phyloP scores from a whole-genome alignment of 257 asterid genomes.

The Fraxinus anomala region DNA sequence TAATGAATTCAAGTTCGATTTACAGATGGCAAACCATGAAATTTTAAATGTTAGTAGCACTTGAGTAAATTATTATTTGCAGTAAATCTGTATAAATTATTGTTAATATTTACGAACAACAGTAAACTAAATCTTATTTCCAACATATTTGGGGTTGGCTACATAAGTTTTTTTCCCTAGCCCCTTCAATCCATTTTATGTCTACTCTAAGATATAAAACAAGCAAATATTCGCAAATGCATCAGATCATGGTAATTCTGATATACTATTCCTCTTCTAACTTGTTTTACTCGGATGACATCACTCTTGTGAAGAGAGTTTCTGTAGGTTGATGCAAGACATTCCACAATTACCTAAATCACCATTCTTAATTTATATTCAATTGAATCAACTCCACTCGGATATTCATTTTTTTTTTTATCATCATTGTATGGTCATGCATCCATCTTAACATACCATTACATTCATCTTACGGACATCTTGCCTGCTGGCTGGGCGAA shows the following conservation, averaged over 20 bases:
- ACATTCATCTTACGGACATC: background rate
- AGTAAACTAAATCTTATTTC: background rate
- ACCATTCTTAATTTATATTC: background rate
- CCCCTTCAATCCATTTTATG: background rate
- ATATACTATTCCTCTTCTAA: background rate
- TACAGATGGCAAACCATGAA: background rate
- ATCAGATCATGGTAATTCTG: background rate
- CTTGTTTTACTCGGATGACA: background rate
- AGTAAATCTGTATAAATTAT: background rate
- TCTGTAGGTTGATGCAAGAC: background rate
- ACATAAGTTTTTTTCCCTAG: background rate
- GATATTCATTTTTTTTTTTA: background rate
- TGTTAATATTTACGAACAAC: background rate
- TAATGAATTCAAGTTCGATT: slow-evolving; percentile 4
- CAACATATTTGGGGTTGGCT: background rate
- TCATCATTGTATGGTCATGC: background rate
- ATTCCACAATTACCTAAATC: background rate
- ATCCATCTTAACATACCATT: background rate
- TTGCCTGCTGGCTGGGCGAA: background rate
- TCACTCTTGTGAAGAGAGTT: background rate
- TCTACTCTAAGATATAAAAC: background rate
- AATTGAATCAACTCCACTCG: background rate
- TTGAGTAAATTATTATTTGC: background rate
- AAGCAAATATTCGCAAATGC: background rate
- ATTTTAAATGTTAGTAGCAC: background rate